Base-by-base conservation (phyloP, 2,329 filamentous ascomycete species). In the Aureobasidium sp. region DNA sequence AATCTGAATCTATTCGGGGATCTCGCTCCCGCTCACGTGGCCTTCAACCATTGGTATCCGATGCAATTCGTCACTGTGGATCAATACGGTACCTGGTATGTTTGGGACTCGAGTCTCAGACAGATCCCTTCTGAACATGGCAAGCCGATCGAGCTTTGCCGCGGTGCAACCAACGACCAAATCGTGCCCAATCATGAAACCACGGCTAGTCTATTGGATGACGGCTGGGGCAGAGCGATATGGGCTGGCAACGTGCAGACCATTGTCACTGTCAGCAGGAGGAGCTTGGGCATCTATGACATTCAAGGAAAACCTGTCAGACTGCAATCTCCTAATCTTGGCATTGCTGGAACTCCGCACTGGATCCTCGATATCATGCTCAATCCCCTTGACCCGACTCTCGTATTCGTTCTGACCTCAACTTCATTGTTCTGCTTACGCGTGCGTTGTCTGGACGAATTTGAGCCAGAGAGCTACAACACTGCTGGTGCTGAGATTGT, bases 61-160 rank as follows among this genome's bases (percentile, higher is more conserved):
- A 80, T 84, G 1, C 86, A 88, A 67, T 74, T 91, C 58, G 86
- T 80, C 17, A 77, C 91, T 29, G 77, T 91, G 20, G 87, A 91
- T 67, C 78, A 84, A 57, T 75, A 75, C 37, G 88, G 87, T 1
- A 78, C 76, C 62, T 92, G 88, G 89, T 85, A 78, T 47, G 72
- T 90, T 4, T 90, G 87, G 85, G 80, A 88, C 26, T 50, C 37
- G 13, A 57, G 39, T 36, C 44, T 46, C 3, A 36, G 10, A 36
- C 32, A 47, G 26, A 27, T 51, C 15, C 44, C 34, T 5, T 48
- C 57, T 46, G 48, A 46, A 15, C 26, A 42, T 15, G 47, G 46
- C 7, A 59, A 62, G 23, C 47, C 63, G 13, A 44, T 39, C 5
- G 37, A 62, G 26, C 46, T 65, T 15, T 50, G 47, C 23, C 26